Percentiles rank a stretch among this genome's conserved stretches.
Evolutionary conservation across 2,329 filamentous ascomycete genomes (phyloP).

Genomic region (Colletotrichum tropicicola): DNA sequence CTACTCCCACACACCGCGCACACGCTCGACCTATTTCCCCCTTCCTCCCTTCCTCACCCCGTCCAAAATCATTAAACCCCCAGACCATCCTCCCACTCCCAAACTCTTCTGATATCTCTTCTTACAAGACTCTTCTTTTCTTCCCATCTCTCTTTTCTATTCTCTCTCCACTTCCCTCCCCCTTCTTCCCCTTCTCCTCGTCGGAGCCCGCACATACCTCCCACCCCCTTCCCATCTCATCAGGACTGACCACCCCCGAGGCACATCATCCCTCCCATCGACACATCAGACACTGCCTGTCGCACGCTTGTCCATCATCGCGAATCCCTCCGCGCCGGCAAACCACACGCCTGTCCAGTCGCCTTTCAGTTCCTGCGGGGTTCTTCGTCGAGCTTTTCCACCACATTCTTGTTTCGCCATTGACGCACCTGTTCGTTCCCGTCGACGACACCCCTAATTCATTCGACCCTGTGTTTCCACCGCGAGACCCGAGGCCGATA

Average conservation of each 20-base stretch:
- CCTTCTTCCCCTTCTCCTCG: slow-evolving; percentile 39
- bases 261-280: slow-evolving; percentile 34
- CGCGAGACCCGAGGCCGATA: slow-evolving; percentile 11
- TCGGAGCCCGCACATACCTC: slow-evolving; percentile 34
- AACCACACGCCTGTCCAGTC: slow-evolving; percentile 34
- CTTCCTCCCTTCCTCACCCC: slow-evolving; percentile 36
- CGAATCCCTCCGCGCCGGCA: slow-evolving; percentile 24
- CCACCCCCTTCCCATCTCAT: slow-evolving; percentile 32
- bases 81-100: slow-evolving; percentile 47
- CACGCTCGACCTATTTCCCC: slow-evolving; percentile 19
- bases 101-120: slow-evolving; percentile 45
- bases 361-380: slow-evolving; percentile 42
- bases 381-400: slow-evolving; percentile 31
- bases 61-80: slow-evolving; percentile 51
- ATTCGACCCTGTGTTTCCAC: slow-evolving; percentile 44
- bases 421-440: slow-evolving; percentile 41
- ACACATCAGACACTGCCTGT: slow-evolving; percentile 40
- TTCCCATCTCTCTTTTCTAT: slow-evolving; percentile 45
- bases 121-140: slow-evolving; percentile 51
- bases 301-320: slow-evolving; percentile 36
- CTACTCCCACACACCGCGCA: background rate
- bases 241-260: slow-evolving; percentile 37
- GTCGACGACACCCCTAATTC: slow-evolving; percentile 52
- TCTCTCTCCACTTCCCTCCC: slow-evolving; percentile 36
- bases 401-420: slow-evolving; percentile 36